A percentile compares a stretch with the other conserved stretches of the same genome.
phyloP scores from a whole-genome alignment of 2,329 filamentous ascomycete species.

The Incumbomyces lentus region DNA sequence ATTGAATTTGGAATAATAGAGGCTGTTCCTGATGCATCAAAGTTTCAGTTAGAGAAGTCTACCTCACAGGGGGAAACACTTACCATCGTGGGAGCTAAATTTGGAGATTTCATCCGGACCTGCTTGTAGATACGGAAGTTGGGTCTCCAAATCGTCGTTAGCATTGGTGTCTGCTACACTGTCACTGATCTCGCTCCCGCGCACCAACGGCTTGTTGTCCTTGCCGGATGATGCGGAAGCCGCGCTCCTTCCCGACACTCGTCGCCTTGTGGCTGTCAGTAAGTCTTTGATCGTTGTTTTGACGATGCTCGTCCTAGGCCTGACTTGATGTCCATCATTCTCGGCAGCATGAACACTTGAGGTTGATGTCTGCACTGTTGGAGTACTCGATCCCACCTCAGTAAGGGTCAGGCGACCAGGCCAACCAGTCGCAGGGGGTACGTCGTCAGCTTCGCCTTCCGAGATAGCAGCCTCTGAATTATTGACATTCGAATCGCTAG shows the following conservation, averaged over 20 bases:
- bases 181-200: slow-evolving; percentile 7
- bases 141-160: not conserved
- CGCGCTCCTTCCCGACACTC: slow-evolving; percentile 12
- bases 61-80: slow-evolving; percentile 3
- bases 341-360: not conserved
- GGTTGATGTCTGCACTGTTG: slow-evolving; percentile 9
- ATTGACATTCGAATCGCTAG: not conserved
- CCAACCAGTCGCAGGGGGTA: slow-evolving; percentile 12
- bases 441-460: slow-evolving; percentile 2
- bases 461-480: not conserved
- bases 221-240: slow-evolving; percentile 2
- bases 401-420: slow-evolving; percentile 14
- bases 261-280: slow-evolving; percentile 11
- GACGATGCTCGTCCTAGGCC: slow-evolving; percentile 11
- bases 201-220: not conserved
- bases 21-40: slow-evolving; percentile 7
- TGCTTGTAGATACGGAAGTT: slow-evolving; percentile 7
- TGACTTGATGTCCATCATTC: slow-evolving; percentile 8
- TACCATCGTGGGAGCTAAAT: not conserved
- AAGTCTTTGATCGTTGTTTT: slow-evolving; percentile 15
- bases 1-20: slow-evolving; percentile 3
- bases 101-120: slow-evolving; percentile 6
- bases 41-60: slow-evolving; percentile 4
- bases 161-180: slow-evolving; percentile 6
- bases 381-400: slow-evolving; percentile 1